Evolutionary conservation across 805 yeast species (phyloP), one percentile per base, ranked within the genome.

Genomic region (baker's yeast (Saccharomyces cerevisiae)): DNA sequence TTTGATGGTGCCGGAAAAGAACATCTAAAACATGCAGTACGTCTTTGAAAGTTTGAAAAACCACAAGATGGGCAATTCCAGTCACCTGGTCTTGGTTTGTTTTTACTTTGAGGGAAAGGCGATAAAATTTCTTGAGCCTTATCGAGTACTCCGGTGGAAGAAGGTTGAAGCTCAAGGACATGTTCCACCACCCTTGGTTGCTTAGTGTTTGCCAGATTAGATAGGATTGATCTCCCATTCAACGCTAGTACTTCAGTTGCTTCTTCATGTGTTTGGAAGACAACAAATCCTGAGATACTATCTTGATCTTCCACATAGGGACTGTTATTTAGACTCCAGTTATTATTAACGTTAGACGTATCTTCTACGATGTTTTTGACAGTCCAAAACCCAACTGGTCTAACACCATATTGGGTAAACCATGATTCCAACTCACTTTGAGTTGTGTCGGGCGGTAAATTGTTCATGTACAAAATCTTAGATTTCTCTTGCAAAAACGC

Each of bases 11-110:
- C 88, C 5, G 96, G 96, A 71, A 86, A 89, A 1, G 92, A 85
- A 68, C 97, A 91, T 58, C 97, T 78, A 76, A 91, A 89, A 70
- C 97, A 91, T 1, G 95, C 95, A 2, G 95, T 87, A 70, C 97
- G 79, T 64, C 97, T 80, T 71, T 91, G 97, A 72, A 91, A 91
- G 70, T 91, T 91, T 26, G 96, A 87, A 65, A 91, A 91, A 0
- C 97, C 96, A 76, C 97, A 91, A 6, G 91, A 84, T 27, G 96
- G 96, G 70, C 97, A 91, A n/a, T 87, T 88, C 97, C 97, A 91
- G 68, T 91, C 97, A 22, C 97, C 97, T 0, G 97, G 97, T 65
- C 97, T 78, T 24, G 96, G 96, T 62, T 94, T 78, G 70, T 91
- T 90, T 60, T 89, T 86, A 36, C 84, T 79, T 30, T 85, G 82